Evolutionary conservation across 345 rosid genomes (phyloP).

Genomic region (Luvunga scandens): DNA sequence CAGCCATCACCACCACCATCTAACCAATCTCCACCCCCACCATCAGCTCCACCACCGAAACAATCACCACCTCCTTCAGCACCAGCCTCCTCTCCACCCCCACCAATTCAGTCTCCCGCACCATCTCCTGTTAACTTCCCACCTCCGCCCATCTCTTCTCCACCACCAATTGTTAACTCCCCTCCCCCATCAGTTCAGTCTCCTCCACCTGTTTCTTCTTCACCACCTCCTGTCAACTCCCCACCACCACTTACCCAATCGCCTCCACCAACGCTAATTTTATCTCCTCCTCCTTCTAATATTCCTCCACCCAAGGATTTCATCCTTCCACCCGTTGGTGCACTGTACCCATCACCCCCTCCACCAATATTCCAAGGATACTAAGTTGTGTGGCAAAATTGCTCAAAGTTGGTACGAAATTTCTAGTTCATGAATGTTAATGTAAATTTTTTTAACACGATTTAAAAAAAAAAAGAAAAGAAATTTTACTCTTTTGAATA

Average conservation of each 20-base stretch:
- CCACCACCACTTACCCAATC: background rate
- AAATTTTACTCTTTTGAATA: background rate
- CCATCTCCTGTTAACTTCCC: constrained; percentile 26
- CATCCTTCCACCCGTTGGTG: constrained; percentile 60
- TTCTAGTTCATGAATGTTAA: background rate
- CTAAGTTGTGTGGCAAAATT: constrained; percentile 23
- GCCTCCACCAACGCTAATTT: background rate
- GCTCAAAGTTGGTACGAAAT: background rate
- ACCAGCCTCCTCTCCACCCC: background rate
- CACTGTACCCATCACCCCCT: constrained; percentile 72
- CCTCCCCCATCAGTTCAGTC: constrained; percentile 19
- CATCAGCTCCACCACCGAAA: background rate
- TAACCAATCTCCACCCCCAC: background rate
- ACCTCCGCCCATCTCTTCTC: constrained; percentile 21
- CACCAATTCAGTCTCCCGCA: constrained; percentile 18
- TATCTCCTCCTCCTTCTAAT: background rate
- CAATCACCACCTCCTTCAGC: background rate
- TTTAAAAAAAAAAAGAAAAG: no score
- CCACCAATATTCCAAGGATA: constrained; percentile 78
- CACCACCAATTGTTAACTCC: constrained; percentile 15
- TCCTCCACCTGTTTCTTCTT: constrained; percentile 20
- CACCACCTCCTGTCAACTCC: background rate
- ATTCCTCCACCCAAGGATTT: constrained; percentile 19
- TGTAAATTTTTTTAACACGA: background rate
- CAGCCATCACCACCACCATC: constrained; percentile 7